A percentile compares a stretch with the other conserved stretches of the same genome.
Conservation (phyloP, 2,329 filamentous ascomycete species). For the Ceratocystis variospora region DNA sequence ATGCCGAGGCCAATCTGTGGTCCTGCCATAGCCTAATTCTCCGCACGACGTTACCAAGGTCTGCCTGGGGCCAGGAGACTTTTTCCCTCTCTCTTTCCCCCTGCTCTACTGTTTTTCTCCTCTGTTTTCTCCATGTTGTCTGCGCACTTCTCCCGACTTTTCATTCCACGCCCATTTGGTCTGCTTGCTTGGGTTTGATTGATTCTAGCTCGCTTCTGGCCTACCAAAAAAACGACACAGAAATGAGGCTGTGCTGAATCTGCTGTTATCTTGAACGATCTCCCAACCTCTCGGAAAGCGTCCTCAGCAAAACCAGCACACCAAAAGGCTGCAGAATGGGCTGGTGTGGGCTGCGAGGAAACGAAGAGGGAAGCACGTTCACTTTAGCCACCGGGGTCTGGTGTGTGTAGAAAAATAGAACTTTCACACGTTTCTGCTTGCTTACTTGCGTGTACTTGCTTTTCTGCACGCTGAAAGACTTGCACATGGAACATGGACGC, state of each 20-base stretch:
- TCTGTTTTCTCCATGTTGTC: background rate
- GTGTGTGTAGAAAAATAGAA: background rate
- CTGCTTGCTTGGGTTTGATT: background rate
- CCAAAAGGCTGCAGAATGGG: no score
- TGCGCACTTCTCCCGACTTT: background rate
- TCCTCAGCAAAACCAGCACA: background rate
- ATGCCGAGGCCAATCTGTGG: constrained; percentile 2
- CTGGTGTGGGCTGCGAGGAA: no score
- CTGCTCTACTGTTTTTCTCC: background rate
- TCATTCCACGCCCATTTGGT: background rate
- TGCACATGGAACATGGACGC: background rate
- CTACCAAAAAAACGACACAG: background rate
- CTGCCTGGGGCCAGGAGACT: background rate
- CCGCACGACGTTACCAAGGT: background rate
- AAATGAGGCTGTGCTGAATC: background rate
- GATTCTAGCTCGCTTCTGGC: background rate
- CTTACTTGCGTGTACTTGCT: background rate
- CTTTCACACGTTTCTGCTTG: background rate
- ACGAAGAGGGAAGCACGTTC: background rate
- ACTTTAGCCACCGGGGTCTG: background rate
- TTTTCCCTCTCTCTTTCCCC: background rate
- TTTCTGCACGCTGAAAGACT: background rate
- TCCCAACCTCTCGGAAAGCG: background rate
- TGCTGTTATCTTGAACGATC: background rate
- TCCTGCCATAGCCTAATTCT: constrained; percentile 4